Percentiles rank a stretch among this genome's conserved stretches.
These are phyloP conservation scores for Linnemannia schmuckeri DNA, from an alignment of 192 early-diverging fungal genomes.

Conservation along the genomic window DNA sequence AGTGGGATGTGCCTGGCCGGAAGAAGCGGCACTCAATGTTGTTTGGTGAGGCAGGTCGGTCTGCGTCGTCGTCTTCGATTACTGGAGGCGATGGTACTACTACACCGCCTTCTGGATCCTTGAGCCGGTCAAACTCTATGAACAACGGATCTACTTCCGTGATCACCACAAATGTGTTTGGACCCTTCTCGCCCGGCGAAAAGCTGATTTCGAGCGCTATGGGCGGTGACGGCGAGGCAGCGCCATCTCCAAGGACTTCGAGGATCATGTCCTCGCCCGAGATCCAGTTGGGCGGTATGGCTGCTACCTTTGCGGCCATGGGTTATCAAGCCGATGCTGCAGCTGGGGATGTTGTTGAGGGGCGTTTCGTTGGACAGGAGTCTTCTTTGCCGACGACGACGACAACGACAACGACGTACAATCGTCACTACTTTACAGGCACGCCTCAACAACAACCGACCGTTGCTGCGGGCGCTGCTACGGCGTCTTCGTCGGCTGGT, in stretches of 20 bases:
- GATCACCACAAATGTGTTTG: background rate
- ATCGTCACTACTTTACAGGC: constrained; percentile 3
- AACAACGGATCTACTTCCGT: background rate
- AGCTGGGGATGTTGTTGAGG: background rate
- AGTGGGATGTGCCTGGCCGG: constrained; percentile 32
- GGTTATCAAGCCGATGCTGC: background rate
- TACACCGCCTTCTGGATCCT: background rate
- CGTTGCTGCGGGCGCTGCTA: background rate
- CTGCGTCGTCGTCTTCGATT: background rate
- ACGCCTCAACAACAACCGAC: constrained; percentile 1
- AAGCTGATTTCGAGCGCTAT: background rate
- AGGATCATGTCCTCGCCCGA: constrained; percentile 47
- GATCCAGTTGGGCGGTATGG: constrained; percentile 24
- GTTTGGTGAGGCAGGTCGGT: constrained; percentile 31
- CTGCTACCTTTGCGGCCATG: background rate
- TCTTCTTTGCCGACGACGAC: background rate
- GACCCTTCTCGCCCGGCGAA: background rate
- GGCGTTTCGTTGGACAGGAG: background rate
- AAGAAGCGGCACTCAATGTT: constrained; percentile 32
- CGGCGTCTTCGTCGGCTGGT: constrained; percentile 7
- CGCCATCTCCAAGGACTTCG: constrained; percentile 32
- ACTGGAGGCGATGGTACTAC: background rate
- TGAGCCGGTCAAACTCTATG: background rate
- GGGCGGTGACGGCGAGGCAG: background rate
- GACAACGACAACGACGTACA: background rate